A percentile compares a stretch with the other conserved stretches of the same genome.
phyloP scores from a whole-genome alignment of 768 basidiomycete species.

The Leucosporidium yakuticum region DNA sequence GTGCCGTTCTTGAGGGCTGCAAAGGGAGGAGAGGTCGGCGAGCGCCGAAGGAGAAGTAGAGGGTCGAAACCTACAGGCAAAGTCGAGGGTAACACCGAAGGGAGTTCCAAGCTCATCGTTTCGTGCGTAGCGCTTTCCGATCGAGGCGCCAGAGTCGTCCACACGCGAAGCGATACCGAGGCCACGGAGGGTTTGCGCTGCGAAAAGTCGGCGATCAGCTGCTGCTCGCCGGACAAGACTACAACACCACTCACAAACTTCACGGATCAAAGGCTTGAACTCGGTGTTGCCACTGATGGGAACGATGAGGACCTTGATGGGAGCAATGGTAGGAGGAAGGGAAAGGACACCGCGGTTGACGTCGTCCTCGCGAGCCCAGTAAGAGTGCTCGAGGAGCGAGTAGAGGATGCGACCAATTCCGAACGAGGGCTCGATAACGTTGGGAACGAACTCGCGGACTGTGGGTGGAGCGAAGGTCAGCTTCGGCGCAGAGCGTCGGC shows the following conservation, averaged over 20 bases:
- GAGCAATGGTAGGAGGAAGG: conserved; percentile 79
- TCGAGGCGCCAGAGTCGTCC: conserved; percentile 89
- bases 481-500: neutral
- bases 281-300: conserved; percentile 80
- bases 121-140: conserved; percentile 92
- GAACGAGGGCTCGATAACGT: conserved; percentile 98
- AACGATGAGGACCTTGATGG: conserved; percentile 94
- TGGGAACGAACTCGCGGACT: conserved; percentile 94
- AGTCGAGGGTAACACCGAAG: conserved; percentile 91
- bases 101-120: conserved; percentile 99
- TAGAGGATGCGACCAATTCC: conserved; percentile 95
- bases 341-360: conserved; percentile 86
- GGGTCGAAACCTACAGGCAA: conserved; percentile 60
- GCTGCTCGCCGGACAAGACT: neutral
- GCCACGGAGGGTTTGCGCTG: conserved; percentile 77
- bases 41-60: neutral
- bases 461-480: conserved; percentile 21
- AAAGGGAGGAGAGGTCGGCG: neutral
- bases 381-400: conserved; percentile 86
- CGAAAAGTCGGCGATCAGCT: neutral
- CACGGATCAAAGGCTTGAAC: conserved; percentile 72
- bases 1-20: conserved; percentile 84
- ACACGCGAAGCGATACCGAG: conserved; percentile 88
- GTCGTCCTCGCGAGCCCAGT: conserved; percentile 90
- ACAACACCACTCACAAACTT: conserved; percentile 65